phyloP scores from a whole-genome alignment of 768 basidiomycete species.

The Daedaleopsis sinensis region DNA sequence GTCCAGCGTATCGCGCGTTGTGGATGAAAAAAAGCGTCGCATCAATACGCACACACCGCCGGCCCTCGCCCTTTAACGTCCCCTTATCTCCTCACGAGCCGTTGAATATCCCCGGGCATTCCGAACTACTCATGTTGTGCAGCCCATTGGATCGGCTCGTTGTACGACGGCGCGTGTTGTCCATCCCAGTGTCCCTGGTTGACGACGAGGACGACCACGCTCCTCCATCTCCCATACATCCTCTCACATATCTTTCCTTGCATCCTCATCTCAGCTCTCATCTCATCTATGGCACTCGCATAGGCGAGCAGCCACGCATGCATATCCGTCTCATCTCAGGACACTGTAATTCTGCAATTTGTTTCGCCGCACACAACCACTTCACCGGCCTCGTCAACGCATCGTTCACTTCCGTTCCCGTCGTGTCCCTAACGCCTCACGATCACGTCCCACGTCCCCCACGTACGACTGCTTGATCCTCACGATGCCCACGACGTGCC shows the following conservation, averaged over 20 bases:
- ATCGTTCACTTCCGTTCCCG: slow-evolving; percentile 5
- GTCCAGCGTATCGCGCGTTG: slow-evolving; percentile 1
- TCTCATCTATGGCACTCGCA: slow-evolving; percentile 9
- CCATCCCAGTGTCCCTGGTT: background rate
- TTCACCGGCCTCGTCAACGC: slow-evolving; percentile 2
- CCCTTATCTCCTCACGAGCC: slow-evolving; percentile 7
- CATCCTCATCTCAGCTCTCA: background rate
- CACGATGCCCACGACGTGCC: slow-evolving; percentile 14
- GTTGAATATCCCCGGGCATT: slow-evolving; percentile 10
- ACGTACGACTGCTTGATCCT: slow-evolving; percentile 5
- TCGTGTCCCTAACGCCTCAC: background rate
- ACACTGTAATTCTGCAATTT: slow-evolving; percentile 22
- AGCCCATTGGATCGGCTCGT: background rate
- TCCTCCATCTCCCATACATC: background rate
- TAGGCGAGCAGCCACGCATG: slow-evolving; percentile 19
- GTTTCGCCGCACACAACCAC: slow-evolving; percentile 12
- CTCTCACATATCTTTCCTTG: background rate
- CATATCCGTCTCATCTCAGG: slow-evolving; percentile 17
- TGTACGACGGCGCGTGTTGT: background rate
- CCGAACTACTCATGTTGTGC: background rate
- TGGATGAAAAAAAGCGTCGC: slow-evolving; percentile 17
- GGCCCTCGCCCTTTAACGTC: slow-evolving; percentile 8
- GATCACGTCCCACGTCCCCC: background rate
- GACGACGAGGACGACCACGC: background rate
- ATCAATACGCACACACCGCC: slow-evolving; percentile 8